phyloP scores from a whole-genome alignment of 257 asterid species.

The Nemophila menziesii region DNA sequence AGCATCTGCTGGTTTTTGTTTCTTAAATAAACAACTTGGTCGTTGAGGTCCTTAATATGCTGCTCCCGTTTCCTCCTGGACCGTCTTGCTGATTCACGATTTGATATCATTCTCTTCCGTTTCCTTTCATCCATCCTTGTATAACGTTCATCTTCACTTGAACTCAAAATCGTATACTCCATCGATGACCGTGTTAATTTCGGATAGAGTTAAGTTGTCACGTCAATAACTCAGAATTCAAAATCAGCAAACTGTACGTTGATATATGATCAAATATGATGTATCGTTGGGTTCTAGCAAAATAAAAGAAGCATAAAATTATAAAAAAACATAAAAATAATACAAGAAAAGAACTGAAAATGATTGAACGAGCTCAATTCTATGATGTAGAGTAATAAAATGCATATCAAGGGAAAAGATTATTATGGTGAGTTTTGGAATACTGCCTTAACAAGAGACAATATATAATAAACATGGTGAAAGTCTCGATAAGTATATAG shows the following conservation, averaged over 20 bases:
- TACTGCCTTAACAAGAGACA: slow-evolving; percentile 10
- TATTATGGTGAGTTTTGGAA: background rate
- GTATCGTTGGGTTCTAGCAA: too few species aligned
- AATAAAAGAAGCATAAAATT: slow-evolving; percentile 5
- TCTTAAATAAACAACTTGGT: slow-evolving; percentile 6
- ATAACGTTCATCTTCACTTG: slow-evolving; percentile 3
- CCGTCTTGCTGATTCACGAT: slow-evolving; percentile 14
- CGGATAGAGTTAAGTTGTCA: too few species aligned
- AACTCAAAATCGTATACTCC: background rate
- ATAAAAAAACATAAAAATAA: slow-evolving; percentile 45
- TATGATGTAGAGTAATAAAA: slow-evolving; percentile 14
- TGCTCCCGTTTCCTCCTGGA: slow-evolving; percentile 9
- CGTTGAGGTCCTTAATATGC: slow-evolving; percentile 2
- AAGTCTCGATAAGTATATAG: background rate
- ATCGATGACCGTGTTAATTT: background rate
- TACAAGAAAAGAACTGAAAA: slow-evolving; percentile 44
- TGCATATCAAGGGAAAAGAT: slow-evolving; percentile 18
- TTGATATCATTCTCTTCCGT: slow-evolving; percentile 14
- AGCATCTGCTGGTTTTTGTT: slow-evolving; percentile 14
- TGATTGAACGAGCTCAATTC: slow-evolving; percentile 37
- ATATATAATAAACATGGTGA: background rate
- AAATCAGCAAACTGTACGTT: background rate
- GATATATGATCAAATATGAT: too few species aligned
- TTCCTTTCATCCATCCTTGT: slow-evolving; percentile 10
- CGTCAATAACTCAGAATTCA: background rate